A percentile compares a stretch with the other conserved stretches of the same genome.
These are phyloP conservation scores for Didymella keratinophila DNA, from an alignment of 2,329 filamentous ascomycete genomes.

Conservation along the genomic window DNA sequence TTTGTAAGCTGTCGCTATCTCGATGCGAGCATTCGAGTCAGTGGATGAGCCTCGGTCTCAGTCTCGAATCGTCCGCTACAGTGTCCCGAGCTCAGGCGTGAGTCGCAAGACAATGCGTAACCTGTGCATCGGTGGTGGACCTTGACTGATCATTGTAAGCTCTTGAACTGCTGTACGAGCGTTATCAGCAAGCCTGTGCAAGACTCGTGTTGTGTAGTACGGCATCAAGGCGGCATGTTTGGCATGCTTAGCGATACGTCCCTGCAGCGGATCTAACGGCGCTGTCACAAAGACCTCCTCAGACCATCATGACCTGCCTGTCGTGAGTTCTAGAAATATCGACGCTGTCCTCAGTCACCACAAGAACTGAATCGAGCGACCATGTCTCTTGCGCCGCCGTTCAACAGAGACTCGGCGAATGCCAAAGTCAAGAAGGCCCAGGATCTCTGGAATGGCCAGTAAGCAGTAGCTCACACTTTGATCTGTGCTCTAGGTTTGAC, in stretches of 20 bases:
- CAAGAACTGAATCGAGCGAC: not conserved
- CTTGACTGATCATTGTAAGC: not conserved
- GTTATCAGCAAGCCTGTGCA: not conserved
- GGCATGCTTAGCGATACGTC: not conserved
- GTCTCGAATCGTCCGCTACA: not conserved
- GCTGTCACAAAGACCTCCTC: not conserved
- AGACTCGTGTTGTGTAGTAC: not conserved
- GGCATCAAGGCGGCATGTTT: slow-evolving; percentile 6
- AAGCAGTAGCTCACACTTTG: slow-evolving; percentile 26
- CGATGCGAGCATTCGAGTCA: slow-evolving; percentile 6
- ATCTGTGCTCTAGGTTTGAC: not conserved
- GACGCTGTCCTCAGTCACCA: not conserved
- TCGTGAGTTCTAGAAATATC: not conserved
- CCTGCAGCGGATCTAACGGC: not conserved
- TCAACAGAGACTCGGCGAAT: slow-evolving; percentile 74
- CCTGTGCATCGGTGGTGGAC: not conserved
- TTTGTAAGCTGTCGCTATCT: slow-evolving; percentile 17
- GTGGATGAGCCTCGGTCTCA: slow-evolving; percentile 3
- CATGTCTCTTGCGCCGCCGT: slow-evolving; percentile 70
- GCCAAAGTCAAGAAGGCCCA: slow-evolving; percentile 86
- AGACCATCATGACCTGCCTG: not conserved
- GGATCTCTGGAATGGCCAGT: slow-evolving; percentile 82
- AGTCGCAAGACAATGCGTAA: not conserved
- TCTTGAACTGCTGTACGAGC: not conserved
- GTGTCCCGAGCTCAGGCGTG: not conserved